These are phyloP conservation scores for Plectosphaerella sp. DNA, from an alignment of 2,329 filamentous ascomycete species.

Conservation along the genomic window DNA sequence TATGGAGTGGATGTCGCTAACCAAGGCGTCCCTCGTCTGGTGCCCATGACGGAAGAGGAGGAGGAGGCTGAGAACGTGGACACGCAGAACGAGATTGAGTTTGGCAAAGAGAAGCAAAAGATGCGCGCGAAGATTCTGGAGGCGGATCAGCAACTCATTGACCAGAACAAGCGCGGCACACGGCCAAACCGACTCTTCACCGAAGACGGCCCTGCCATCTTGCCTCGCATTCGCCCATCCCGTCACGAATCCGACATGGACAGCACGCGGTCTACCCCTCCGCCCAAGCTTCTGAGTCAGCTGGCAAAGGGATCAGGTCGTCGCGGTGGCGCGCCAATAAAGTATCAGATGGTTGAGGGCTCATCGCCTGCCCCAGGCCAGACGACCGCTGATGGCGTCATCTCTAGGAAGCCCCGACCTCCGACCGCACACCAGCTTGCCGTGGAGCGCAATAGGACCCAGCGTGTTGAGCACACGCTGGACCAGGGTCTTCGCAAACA, in stretches of 20 bases:
- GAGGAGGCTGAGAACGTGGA: slow-evolving; percentile 70
- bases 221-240: slow-evolving; percentile 59
- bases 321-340: slow-evolving; percentile 40
- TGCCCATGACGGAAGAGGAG: slow-evolving; percentile 61
- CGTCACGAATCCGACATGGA: slow-evolving; percentile 52
- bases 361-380: slow-evolving; percentile 55
- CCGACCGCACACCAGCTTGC: slow-evolving; percentile 79
- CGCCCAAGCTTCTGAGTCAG: slow-evolving; percentile 24
- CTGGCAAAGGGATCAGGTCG: background rate
- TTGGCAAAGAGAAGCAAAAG: slow-evolving; percentile 68
- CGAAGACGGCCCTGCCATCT: slow-evolving; percentile 52
- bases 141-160: slow-evolving; percentile 66
- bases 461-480: slow-evolving; percentile 77
- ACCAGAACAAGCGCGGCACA: slow-evolving; percentile 53
- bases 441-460: slow-evolving; percentile 72
- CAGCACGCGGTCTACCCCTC: slow-evolving; percentile 38
- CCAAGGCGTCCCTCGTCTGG: slow-evolving; percentile 65
- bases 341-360: slow-evolving; percentile 56
- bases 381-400: slow-evolving; percentile 44
- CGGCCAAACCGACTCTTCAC: slow-evolving; percentile 33
- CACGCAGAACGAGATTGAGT: slow-evolving; percentile 62
- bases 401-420: slow-evolving; percentile 64
- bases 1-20: slow-evolving; percentile 62
- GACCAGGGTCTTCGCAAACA: slow-evolving; percentile 66
- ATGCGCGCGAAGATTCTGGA: slow-evolving; percentile 72